Percentiles rank a stretch among this genome's conserved stretches.
These are phyloP conservation scores for Ceratopteris richardii DNA, from an alignment of 75 land plant genomes.

Conservation along the genomic window DNA sequence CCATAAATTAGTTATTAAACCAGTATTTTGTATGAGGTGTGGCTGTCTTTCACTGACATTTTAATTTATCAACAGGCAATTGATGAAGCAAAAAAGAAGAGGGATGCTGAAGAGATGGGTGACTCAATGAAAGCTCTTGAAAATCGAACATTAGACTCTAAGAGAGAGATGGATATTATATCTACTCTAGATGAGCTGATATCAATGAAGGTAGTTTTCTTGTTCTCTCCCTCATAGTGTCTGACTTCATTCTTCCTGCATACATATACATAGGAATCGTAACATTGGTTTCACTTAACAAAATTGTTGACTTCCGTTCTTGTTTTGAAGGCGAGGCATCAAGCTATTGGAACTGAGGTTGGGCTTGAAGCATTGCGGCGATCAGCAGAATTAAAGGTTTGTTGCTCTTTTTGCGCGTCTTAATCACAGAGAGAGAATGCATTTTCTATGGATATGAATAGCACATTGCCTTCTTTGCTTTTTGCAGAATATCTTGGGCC, in stretches of 20 bases:
- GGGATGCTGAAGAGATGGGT: conserved; percentile 87
- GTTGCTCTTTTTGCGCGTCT: not conserved
- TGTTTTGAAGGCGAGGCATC: conserved; percentile 72
- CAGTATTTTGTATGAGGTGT: not conserved
- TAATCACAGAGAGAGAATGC: too few relatives aligned
- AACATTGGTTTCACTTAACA: too few relatives aligned
- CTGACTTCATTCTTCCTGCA: too few relatives aligned
- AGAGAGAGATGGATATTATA: conserved; percentile 91
- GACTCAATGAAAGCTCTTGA: conserved; percentile 95
- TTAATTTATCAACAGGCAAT: conserved; percentile 26
- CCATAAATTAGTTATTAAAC: not conserved
- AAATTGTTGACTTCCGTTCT: not conserved
- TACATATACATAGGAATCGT: too few relatives aligned
- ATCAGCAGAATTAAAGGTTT: conserved; percentile 52
- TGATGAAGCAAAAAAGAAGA: conserved; percentile 61
- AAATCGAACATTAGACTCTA: conserved; percentile 89
- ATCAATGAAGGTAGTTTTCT: conserved; percentile 66
- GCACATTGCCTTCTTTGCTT: too few relatives aligned
- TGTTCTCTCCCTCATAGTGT: not conserved
- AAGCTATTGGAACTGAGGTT: conserved; percentile 59
- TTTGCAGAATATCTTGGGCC: not conserved
- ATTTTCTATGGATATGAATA: too few relatives aligned
- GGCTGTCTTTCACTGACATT: not conserved
- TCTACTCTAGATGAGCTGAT: conserved; percentile 95
- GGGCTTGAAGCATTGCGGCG: conserved; percentile 72